Percentiles rank a stretch among this genome's conserved stretches.
phyloP scores from a whole-genome alignment of 495 filamentous ascomycete genomes.

The Pseudomonodictys pantanalensis region DNA sequence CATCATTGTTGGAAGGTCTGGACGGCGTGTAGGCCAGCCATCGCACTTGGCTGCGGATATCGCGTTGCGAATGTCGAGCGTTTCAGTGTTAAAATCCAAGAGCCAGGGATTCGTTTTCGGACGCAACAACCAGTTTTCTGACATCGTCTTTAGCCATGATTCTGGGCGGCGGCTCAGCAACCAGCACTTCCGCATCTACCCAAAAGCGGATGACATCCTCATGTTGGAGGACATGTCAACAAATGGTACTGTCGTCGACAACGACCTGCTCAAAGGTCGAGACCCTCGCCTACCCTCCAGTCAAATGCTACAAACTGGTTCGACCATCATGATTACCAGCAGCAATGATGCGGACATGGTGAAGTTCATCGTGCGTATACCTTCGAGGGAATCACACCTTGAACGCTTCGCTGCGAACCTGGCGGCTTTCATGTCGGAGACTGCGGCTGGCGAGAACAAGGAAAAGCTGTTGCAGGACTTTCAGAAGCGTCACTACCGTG shows the following conservation, averaged over 20 bases:
- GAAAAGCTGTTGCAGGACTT: slow-evolving; percentile 6
- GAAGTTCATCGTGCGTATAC: slow-evolving; percentile 82
- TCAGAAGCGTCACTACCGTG: slow-evolving; percentile 6
- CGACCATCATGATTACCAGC: slow-evolving; percentile 67
- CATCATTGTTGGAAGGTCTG: slow-evolving; percentile 43
- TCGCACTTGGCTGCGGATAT: slow-evolving; percentile 53
- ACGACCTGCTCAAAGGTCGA: slow-evolving; percentile 53
- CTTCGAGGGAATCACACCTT: slow-evolving; percentile 59
- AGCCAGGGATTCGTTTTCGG: slow-evolving; percentile 78
- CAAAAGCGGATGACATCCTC: slow-evolving; percentile 72
- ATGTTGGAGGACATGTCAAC: slow-evolving; percentile 93
- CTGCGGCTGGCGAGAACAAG: slow-evolving; percentile 22
- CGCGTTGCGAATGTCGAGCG: slow-evolving; percentile 67
- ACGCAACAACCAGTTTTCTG: slow-evolving; percentile 65
- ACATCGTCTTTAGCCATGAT: slow-evolving; percentile 60
- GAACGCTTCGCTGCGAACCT: slow-evolving; percentile 61
- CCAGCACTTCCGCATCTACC: slow-evolving; percentile 83
- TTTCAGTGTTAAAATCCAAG: slow-evolving; percentile 61
- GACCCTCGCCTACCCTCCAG: slow-evolving; percentile 35
- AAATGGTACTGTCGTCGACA: slow-evolving; percentile 86
- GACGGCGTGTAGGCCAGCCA: slow-evolving; percentile 15
- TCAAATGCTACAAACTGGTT: slow-evolving; percentile 68
- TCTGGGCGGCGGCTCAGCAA: slow-evolving; percentile 72
- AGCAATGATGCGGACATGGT: slow-evolving; percentile 46
- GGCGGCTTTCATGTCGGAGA: slow-evolving; percentile 46